Base-by-base conservation (phyloP, 192 early-diverging fungal species). In the Glomus cerebriforme region DNA sequence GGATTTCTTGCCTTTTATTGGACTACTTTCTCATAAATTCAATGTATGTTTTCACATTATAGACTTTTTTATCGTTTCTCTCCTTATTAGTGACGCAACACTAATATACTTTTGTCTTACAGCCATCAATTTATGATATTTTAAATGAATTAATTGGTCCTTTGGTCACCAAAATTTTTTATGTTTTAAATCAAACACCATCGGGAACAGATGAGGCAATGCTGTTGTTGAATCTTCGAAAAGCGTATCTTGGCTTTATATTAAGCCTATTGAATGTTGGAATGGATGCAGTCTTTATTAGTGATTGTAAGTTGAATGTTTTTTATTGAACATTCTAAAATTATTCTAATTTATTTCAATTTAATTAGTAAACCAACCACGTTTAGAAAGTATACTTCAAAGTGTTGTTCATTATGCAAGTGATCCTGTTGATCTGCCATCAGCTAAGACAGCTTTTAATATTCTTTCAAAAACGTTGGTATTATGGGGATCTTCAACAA, bases 121-220 rank as follows among this genome's bases (percentile, higher is more conserved):
- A 91, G 88, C 85, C 89, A 22, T 85, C 86, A 65, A 90, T 94
- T 67, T 83, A 87, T 71, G 86, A 88, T 31, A 89, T 93, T 63
- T 76, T 95, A 80, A 87, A 93, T 83, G 92, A 94, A 75, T 82
- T 98, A 35, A 82, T 96, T 68, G 83, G 91, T 32, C 95, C 96
- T 1, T 84, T 97, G 27, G 85, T 95, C 4, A 91, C 92, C 73
- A 92, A 92, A 63, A 93, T 96, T 32, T 96, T 95, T 79, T 87
- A 86, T 49, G 95, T 95, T 75, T 86, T 97, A 54, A 93, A 95
- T 80, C 92, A 94, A 82, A 87, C 91, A 1, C 89, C 95, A 2
- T 83, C 90, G 26, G 97, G 97, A 8, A 96, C 95, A 1, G 97
- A 99, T 79, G 96, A 97, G 81, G 86, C 89, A 0, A 77, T 96